Percentiles rank a stretch among this genome's conserved stretches.
These are phyloP conservation scores for Cenococcum geophilum DNA, from an alignment of 495 filamentous ascomycete genomes.

Conservation along the genomic window DNA sequence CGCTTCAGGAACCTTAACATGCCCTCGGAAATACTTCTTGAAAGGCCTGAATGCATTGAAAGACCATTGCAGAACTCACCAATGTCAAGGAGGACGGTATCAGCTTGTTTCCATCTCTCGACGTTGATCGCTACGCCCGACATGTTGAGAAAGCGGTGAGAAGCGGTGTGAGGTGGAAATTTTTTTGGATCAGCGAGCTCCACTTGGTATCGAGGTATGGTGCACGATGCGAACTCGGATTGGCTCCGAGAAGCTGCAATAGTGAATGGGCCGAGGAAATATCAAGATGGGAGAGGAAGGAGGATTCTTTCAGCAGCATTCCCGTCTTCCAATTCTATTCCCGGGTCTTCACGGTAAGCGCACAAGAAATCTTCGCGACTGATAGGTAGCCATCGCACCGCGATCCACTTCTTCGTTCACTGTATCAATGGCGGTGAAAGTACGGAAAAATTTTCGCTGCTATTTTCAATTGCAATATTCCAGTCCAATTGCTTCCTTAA, in stretches of 20 bases:
- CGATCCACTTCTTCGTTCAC: not conserved
- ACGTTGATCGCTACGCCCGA: conserved; percentile 17
- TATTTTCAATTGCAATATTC: not conserved
- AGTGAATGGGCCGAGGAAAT: not conserved
- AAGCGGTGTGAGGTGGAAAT: not conserved
- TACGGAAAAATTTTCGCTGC: too few species aligned
- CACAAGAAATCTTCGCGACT: not conserved
- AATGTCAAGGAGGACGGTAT: conserved; percentile 38
- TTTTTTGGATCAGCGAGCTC: not conserved
- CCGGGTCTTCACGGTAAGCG: not conserved
- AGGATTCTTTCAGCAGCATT: not conserved
- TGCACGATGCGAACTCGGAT: not conserved
- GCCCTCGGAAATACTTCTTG: not conserved
- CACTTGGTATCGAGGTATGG: not conserved
- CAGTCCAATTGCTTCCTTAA: too few species aligned
- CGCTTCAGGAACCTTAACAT: not conserved
- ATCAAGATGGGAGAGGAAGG: not conserved
- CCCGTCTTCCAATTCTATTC: not conserved
- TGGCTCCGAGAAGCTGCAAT: not conserved
- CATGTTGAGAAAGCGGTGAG: conserved; percentile 16
- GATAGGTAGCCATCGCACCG: not conserved
- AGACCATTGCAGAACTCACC: conserved; percentile 32
- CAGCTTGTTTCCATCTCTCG: conserved; percentile 21
- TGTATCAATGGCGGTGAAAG: too few species aligned
- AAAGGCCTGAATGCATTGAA: not conserved